phyloP scores from a whole-genome alignment of 495 filamentous ascomycete species.

The Pyrenopolyporus hunteri region DNA sequence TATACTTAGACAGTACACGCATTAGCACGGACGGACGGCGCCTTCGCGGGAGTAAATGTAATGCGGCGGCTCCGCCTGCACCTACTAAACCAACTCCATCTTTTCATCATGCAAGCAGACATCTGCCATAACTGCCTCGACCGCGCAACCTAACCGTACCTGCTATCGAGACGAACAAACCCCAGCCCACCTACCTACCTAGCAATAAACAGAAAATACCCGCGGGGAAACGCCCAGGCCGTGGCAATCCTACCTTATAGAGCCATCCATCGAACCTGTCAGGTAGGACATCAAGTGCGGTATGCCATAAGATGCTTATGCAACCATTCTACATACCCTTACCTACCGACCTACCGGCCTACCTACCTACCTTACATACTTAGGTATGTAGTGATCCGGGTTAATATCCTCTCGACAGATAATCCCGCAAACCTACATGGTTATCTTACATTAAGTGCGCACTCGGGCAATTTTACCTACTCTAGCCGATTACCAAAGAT shows the following conservation, averaged over 20 bases:
- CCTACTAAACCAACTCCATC: slow-evolving; percentile 3
- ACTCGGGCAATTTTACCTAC: neutral
- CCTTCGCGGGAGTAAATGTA: slow-evolving; percentile 3
- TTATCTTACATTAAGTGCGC: neutral
- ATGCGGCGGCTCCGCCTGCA: slow-evolving; percentile 12
- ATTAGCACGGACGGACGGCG: neutral
- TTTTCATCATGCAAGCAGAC: neutral
- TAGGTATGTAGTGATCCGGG: neutral
- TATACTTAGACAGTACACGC: no score
- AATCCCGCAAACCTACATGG: slow-evolving; percentile 31
- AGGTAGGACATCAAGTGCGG: neutral
- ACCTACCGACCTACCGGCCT: neutral
- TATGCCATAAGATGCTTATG: no score
- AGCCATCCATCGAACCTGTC: slow-evolving; percentile 12
- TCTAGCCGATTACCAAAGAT: slow-evolving; percentile 8
- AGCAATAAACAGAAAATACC: neutral
- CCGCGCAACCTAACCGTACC: no score
- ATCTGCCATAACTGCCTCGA: slow-evolving; percentile 1
- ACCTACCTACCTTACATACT: neutral
- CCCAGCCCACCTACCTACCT: no score
- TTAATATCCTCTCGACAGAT: slow-evolving; percentile 1
- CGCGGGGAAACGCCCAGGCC: neutral
- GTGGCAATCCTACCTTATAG: slow-evolving; percentile 11
- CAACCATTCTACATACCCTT: neutral
- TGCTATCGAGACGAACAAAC: no score